Conservation (phyloP, 495 filamentous ascomycete genomes). For the Rusavskia elegans region DNA sequence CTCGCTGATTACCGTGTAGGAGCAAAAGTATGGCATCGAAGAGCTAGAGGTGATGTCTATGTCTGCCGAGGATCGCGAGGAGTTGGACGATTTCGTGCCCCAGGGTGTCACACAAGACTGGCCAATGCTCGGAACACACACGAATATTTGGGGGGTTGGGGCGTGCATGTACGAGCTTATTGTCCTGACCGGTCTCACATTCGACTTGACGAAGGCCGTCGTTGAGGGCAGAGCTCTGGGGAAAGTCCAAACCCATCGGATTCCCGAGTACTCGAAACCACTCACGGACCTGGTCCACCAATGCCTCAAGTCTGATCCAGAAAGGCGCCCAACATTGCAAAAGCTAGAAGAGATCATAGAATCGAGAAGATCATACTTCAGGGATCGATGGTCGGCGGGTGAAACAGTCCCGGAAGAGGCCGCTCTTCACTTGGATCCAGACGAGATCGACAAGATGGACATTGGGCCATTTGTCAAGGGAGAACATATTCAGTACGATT, state of each 20-base stretch:
- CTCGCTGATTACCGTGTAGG: background rate
- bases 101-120: background rate
- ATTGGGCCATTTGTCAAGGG: background rate
- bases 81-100: background rate
- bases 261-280: background rate
- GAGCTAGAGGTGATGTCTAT: too few species aligned
- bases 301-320: background rate
- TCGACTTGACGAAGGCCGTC: background rate
- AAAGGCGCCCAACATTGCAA: background rate
- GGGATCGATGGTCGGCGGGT: background rate
- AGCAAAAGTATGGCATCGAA: background rate
- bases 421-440: background rate
- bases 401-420: background rate
- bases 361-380: background rate
- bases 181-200: background rate
- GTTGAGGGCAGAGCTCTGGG: background rate
- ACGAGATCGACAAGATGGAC: background rate
- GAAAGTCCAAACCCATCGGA: background rate
- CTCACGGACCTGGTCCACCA: background rate
- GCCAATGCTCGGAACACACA: background rate
- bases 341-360: background rate
- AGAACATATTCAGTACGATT: background rate
- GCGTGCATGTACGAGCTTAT: constrained; percentile 8
- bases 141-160: constrained; percentile 8
- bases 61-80: too few species aligned